Base-by-base conservation (phyloP, 441 rosid species). In the Populus hybrid region DNA sequence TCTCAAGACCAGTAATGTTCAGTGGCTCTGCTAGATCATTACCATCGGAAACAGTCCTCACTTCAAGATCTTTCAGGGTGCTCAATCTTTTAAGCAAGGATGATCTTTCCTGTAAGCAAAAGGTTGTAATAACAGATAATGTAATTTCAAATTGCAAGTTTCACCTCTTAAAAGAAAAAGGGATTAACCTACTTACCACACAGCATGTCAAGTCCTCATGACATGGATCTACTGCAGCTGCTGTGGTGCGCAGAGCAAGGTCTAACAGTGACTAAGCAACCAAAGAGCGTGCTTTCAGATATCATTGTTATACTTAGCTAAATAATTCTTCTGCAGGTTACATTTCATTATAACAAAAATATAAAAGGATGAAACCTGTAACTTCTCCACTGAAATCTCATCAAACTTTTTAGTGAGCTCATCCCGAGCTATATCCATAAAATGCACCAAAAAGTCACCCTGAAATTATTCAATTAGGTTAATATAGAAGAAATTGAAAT, bases 361-460 rank as follows among this genome's bases (percentile, higher is more conserved):
- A 66, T 12, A 73, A 57, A 75, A 72, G 68, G 36, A 67, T 18
- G 24, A 78, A 79, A 96, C 98, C 99, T 94, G 98, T 79, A 96
- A 88, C 86, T 92, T 96, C 87, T 94, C 99, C 75, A 87, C 94
- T 77, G 95, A 90, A 81, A 93, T 89, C 79, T 89, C 99, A 75
- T 92, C 93, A 72, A 84, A 89, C 84, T 90, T 93, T 85, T 96
- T 96, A 57, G 84, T 82, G 50, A 96, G 95, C 86, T 94, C 98
- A 75, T 96, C 98, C 80, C 97, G 90, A 80, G 99, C 91, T 79
- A 96, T 96, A 86, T 96, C 99, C 97, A 92, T 93, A 80, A 96
- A 96, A 83, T 93, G 99, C 83, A 96, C 99, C 90, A 96, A 84
- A 84, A 94, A 96, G 84, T 96, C 99, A 69, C 98, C 99, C 98